Evolutionary conservation across 441 rosid genomes (phyloP).

Genomic region (Adansonia rubrostipa): DNA sequence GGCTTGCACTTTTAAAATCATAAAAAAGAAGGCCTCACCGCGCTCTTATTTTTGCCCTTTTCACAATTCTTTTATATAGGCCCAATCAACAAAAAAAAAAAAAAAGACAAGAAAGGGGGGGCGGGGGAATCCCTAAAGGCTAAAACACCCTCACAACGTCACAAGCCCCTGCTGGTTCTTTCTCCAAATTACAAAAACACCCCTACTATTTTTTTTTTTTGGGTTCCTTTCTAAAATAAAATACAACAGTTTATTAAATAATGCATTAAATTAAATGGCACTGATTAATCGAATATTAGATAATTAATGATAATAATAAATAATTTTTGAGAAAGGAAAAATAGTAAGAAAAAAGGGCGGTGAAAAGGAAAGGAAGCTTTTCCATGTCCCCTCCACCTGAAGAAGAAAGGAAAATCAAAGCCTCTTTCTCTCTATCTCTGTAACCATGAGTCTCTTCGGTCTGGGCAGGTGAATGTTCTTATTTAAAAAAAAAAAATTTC

Average conservation of each 20-base stretch:
- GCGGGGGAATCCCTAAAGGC: too few relatives aligned
- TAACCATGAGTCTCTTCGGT: conserved; percentile 75
- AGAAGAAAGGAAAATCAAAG: conserved; percentile 8
- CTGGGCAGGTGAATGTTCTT: conserved; percentile 54
- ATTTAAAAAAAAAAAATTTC: background rate
- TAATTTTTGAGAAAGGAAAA: background rate
- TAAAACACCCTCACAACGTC: conserved; percentile 1
- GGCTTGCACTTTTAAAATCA: background rate
- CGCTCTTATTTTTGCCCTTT: background rate
- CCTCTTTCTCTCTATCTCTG: conserved; percentile 20
- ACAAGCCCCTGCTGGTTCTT: background rate
- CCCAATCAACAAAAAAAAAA: background rate
- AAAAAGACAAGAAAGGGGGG: background rate
- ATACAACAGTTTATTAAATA: background rate
- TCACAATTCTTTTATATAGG: background rate
- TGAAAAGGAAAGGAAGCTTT: background rate
- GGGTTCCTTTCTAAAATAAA: background rate
- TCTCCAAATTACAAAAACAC: background rate
- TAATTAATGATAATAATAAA: background rate
- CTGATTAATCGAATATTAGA: background rate
- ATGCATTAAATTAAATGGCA: background rate
- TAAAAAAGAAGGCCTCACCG: background rate
- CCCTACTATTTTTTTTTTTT: background rate
- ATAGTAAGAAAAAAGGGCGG: background rate
- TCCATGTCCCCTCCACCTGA: conserved; percentile 24